Conservation (phyloP, 139 green algal species). For the Klebsormidium nitens region DNA sequence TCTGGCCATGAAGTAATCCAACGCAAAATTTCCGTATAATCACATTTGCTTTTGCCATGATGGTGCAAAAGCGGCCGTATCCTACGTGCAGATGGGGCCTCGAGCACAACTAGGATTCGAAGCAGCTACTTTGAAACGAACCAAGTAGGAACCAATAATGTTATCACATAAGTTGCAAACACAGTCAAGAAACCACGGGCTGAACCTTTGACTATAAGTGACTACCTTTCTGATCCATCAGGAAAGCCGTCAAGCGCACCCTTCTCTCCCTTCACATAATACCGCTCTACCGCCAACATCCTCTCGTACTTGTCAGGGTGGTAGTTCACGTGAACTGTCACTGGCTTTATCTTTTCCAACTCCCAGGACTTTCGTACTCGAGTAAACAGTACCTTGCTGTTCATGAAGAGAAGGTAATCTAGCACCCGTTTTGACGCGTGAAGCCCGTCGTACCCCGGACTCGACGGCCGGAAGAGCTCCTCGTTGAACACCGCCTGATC, state of each 20-base stretch:
- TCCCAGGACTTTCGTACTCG: slow-evolving; percentile 18
- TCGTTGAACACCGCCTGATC: slow-evolving; percentile 56
- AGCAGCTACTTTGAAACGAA: too few species aligned
- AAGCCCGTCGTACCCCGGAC: slow-evolving; percentile 11
- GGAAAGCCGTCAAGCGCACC: slow-evolving; percentile 24
- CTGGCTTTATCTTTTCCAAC: slow-evolving; percentile 16
- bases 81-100: too few species aligned
- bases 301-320: slow-evolving; percentile 63
- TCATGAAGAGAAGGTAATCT: slow-evolving; percentile 47
- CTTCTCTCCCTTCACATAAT: slow-evolving; percentile 27
- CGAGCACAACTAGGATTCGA: too few species aligned
- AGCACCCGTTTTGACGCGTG: slow-evolving; percentile 39
- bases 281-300: slow-evolving; percentile 35
- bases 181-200: too few species aligned
- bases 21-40: too few species aligned
- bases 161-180: too few species aligned
- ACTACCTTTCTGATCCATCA: slow-evolving; percentile 30
- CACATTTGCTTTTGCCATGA: too few species aligned
- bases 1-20: too few species aligned
- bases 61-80: too few species aligned
- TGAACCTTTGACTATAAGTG: too few species aligned
- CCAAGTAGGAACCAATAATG: too few species aligned
- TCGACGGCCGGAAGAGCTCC: slow-evolving; percentile 39
- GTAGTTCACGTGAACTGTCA: slow-evolving; percentile 65
- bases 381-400: slow-evolving; percentile 51